These are phyloP conservation scores for Backusella psychrophila DNA, from an alignment of 192 early-diverging fungal species.

Conservation along the genomic window DNA sequence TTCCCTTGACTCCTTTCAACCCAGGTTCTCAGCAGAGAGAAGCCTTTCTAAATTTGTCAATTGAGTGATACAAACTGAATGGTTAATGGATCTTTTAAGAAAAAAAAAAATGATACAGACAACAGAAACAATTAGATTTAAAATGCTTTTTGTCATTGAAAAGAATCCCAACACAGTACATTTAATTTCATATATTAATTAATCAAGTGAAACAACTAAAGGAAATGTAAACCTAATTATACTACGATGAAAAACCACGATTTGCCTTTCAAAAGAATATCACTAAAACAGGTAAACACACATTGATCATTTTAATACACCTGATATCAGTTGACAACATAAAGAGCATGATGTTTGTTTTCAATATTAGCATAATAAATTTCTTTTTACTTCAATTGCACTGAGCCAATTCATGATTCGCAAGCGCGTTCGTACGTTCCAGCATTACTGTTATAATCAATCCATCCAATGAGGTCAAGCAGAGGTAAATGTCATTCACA, in stretches of 20 bases:
- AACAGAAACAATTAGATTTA: slow-evolving; percentile 40
- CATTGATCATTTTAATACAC: neutral
- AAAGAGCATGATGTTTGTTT: slow-evolving; percentile 4
- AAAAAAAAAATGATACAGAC: slow-evolving; percentile 47
- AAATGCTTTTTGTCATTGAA: slow-evolving; percentile 42
- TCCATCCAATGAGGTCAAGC: slow-evolving; percentile 3
- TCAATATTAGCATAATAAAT: neutral
- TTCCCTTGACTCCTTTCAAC: neutral
- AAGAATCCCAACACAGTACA: slow-evolving; percentile 27
- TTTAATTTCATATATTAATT: slow-evolving; percentile 46
- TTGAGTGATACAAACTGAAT: slow-evolving; percentile 12
- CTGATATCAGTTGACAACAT: neutral
- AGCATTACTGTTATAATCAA: slow-evolving; percentile 1
- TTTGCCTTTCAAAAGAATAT: slow-evolving; percentile 48
- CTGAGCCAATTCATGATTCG: slow-evolving; percentile 13
- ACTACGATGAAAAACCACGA: slow-evolving; percentile 45
- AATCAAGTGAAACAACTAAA: neutral
- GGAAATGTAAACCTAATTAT: neutral
- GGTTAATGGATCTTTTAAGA: neutral
- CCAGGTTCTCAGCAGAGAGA: slow-evolving; percentile 26
- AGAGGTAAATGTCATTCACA: slow-evolving; percentile 7
- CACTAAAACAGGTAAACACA: slow-evolving; percentile 42
- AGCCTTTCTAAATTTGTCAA: slow-evolving; percentile 32
- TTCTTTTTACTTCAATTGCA: slow-evolving; percentile 17
- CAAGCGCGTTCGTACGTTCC: neutral